A percentile compares a stretch with the other conserved stretches of the same genome.
These are phyloP conservation scores for Jamesozyma lodderae DNA, from an alignment of 805 yeast genomes.

Conservation along the genomic window DNA sequence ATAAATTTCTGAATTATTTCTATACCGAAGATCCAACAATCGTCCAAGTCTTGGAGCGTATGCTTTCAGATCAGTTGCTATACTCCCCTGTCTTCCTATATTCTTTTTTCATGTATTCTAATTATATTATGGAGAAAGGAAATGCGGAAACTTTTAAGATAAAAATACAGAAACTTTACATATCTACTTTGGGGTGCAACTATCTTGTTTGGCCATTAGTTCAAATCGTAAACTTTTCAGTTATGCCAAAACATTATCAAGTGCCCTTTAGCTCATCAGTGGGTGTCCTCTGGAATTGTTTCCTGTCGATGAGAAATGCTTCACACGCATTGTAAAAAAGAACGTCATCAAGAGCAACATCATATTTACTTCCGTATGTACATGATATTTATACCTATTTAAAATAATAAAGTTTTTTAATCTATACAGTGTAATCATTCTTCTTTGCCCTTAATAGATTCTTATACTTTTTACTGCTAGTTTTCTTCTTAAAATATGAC, in stretches of 20 bases:
- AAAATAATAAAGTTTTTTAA: not conserved
- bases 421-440: constrained; percentile 2
- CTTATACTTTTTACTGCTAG: constrained; percentile 34
- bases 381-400: not conserved
- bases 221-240: constrained; percentile 63
- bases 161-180: constrained; percentile 58
- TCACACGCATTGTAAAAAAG: constrained; percentile 23
- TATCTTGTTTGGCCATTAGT: constrained; percentile 78
- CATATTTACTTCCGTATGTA: not conserved
- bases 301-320: constrained; percentile 72
- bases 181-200: constrained; percentile 58
- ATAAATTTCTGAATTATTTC: constrained; percentile 63
- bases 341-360: no score
- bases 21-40: constrained; percentile 77
- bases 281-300: constrained; percentile 92
- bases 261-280: constrained; percentile 84
- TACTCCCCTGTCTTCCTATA: constrained; percentile 82
- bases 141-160: constrained; percentile 50
- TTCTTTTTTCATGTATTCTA: constrained; percentile 75
- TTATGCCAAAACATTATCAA: constrained; percentile 65
- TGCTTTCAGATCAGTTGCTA: constrained; percentile 78
- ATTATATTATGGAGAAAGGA: constrained; percentile 71
- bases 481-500: constrained; percentile 28
- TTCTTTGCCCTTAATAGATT: constrained; percentile 16
- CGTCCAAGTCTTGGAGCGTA: constrained; percentile 77